Conservation (phyloP, 345 rosid genomes). For the Brassica carinata region DNA sequence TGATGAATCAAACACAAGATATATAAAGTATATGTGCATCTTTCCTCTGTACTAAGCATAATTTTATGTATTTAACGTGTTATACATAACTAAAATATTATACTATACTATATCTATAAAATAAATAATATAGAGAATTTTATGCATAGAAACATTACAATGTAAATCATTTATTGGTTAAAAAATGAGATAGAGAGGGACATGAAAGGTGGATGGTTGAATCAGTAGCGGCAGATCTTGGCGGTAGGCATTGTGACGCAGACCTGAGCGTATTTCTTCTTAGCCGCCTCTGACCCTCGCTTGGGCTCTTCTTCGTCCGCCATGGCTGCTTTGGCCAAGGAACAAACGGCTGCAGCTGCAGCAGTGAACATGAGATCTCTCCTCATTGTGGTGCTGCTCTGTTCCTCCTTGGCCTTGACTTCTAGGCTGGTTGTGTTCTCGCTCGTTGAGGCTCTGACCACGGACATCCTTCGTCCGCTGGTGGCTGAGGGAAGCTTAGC, state of each 20-base stretch:
- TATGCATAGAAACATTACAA: too few relatives aligned
- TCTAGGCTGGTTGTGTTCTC: conserved; percentile 38
- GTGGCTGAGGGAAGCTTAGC: conserved; percentile 29
- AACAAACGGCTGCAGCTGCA: neutral
- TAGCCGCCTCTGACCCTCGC: conserved; percentile 60
- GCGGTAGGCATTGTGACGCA: conserved; percentile 81
- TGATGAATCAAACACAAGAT: too few relatives aligned
- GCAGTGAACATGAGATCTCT: conserved; percentile 47
- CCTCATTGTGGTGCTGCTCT: conserved; percentile 48
- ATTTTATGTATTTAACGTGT: too few relatives aligned
- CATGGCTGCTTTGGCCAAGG: conserved; percentile 53
- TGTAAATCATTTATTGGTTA: too few relatives aligned
- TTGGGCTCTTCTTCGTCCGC: conserved; percentile 60
- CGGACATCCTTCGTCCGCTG: conserved; percentile 5
- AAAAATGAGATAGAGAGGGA: neutral
- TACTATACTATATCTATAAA: too few relatives aligned
- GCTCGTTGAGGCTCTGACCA: conserved; percentile 20
- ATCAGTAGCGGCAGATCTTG: conserved; percentile 56
- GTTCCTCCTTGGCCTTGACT: conserved; percentile 9
- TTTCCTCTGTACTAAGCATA: too few relatives aligned
- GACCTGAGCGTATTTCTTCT: conserved; percentile 63
- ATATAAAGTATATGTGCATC: too few relatives aligned
- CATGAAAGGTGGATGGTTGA: neutral
- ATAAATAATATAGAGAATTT: too few relatives aligned
- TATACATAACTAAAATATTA: too few relatives aligned